A percentile compares a stretch with the other conserved stretches of the same genome.
These are phyloP conservation scores for Tolypocladium guangdongense DNA, from an alignment of 2,329 filamentous ascomycete genomes.

Conservation along the genomic window DNA sequence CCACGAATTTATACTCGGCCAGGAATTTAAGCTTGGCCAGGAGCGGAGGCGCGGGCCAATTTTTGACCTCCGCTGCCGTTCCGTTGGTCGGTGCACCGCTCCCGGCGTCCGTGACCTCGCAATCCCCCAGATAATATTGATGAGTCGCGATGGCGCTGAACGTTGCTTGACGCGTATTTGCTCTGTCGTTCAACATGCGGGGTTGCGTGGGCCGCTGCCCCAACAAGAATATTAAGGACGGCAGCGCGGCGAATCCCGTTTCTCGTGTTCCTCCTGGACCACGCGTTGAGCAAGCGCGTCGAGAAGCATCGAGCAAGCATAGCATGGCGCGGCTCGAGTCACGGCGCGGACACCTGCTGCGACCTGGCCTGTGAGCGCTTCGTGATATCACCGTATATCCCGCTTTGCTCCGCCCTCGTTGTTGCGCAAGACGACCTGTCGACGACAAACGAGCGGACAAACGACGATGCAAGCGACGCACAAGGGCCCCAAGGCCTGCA, in stretches of 20 bases:
- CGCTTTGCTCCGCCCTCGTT: neutral
- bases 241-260: neutral
- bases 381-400: neutral
- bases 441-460: neutral
- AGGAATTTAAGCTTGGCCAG: too few relatives aligned
- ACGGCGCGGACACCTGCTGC: neutral
- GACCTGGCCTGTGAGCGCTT: neutral
- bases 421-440: neutral
- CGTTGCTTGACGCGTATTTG: neutral
- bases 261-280: neutral
- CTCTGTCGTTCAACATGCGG: neutral
- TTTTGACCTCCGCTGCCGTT: slow-evolving; percentile 9
- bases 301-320: neutral
- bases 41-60: slow-evolving; percentile 19
- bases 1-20: too few relatives aligned
- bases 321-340: neutral
- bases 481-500: slow-evolving; percentile 38
- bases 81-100: neutral
- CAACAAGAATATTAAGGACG: neutral
- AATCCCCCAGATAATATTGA: neutral
- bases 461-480: slow-evolving; percentile 15
- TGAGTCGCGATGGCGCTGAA: neutral
- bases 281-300: neutral
- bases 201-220: neutral
- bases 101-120: neutral